phyloP scores from a whole-genome alignment of 768 basidiomycete species.

The Suillus hirtellus region DNA sequence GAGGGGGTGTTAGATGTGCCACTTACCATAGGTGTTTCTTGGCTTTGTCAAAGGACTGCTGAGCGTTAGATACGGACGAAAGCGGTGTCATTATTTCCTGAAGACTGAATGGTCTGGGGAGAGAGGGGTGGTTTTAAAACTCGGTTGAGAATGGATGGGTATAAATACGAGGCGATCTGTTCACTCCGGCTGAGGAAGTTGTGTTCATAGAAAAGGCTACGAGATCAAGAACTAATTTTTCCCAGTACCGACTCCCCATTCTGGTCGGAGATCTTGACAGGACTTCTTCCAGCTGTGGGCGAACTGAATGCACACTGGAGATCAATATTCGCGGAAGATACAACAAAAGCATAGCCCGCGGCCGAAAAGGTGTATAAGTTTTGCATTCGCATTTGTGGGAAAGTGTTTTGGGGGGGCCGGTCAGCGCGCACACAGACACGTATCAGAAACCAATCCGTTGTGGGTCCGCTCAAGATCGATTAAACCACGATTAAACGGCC shows the following conservation, averaged over 20 bases:
- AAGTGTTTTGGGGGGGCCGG: conserved; percentile 26
- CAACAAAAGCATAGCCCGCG: conserved; percentile 33
- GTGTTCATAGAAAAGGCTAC: conserved; percentile 40
- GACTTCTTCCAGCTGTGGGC: conserved; percentile 31
- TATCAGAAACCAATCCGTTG: conserved; percentile 26
- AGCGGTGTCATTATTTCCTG: conserved; percentile 26
- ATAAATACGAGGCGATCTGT: conserved; percentile 31
- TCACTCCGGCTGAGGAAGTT: conserved; percentile 33
- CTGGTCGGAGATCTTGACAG: conserved; percentile 39
- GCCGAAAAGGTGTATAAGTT: conserved; percentile 31
- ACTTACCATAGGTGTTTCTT: conserved; percentile 39
- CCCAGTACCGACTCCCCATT: conserved; percentile 36
- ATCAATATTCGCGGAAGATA: conserved; percentile 40
- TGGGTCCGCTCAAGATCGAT: conserved; percentile 41
- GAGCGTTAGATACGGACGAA: conserved; percentile 17
- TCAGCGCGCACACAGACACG: conserved; percentile 29
- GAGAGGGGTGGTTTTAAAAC: conserved; percentile 24
- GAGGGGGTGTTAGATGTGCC: conserved; percentile 4
- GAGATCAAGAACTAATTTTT: conserved; percentile 40
- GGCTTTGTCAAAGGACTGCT: conserved; percentile 37
- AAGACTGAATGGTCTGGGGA: conserved; percentile 22
- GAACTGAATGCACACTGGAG: conserved; percentile 23
- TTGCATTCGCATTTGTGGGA: conserved; percentile 31
- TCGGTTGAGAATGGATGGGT: conserved; percentile 25
- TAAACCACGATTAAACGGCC: conserved; percentile 34